Evolutionary conservation across 1,139 yeast genomes (phyloP), one percentile per base, ranked within the genome.

Genomic region (Petasospora fabianii): DNA sequence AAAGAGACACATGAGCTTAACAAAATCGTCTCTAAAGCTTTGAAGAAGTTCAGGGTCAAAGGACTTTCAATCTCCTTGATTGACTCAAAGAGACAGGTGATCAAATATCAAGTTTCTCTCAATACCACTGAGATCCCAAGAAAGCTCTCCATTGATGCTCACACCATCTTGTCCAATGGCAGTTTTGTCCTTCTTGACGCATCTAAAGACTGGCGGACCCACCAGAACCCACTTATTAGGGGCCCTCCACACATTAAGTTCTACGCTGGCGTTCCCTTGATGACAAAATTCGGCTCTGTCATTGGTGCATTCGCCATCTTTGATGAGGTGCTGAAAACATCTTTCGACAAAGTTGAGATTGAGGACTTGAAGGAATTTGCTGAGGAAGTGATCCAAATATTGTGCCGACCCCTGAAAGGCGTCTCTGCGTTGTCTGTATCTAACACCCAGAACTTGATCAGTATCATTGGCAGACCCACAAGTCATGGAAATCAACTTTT

Each of bases 281-380:
- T 65, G 3, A 56, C 69, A 2, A 55, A 62, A 18, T 57, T 63
- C 14, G 66, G 68, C 3, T 63, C 66, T 15, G 64, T 66, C 0
- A 68, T 83, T 41, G 92, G 92, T 0, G 72, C 70, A 0, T 54
- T 83, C n/a, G 67, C 88, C 0, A 64, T 81, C 0, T 79, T 77
- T 60, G 86, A 79, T 53, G 59, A 74, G 0, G 64, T 60, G 39
- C 60, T 75, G 12, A 68, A 75, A 42, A 48, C 50, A 1, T 59
- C 58, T 1, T 64, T 78, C 43, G 59, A 64, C 2, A 64, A 61
- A 6, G 61, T 59, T 6, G 59, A 64, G 20, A 55, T 72, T 20
- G 49, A 56, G 4, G 51, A 53, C 12, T 58, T 82, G 43, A 62
- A 64, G 39, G 53, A 49, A 3, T 58, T 62, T 22, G 68, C 81